Percentiles rank a stretch among this genome's conserved stretches.
phyloP scores from a whole-genome alignment of 2,329 filamentous ascomycete genomes.

The Bipolaris sorokiniana region DNA sequence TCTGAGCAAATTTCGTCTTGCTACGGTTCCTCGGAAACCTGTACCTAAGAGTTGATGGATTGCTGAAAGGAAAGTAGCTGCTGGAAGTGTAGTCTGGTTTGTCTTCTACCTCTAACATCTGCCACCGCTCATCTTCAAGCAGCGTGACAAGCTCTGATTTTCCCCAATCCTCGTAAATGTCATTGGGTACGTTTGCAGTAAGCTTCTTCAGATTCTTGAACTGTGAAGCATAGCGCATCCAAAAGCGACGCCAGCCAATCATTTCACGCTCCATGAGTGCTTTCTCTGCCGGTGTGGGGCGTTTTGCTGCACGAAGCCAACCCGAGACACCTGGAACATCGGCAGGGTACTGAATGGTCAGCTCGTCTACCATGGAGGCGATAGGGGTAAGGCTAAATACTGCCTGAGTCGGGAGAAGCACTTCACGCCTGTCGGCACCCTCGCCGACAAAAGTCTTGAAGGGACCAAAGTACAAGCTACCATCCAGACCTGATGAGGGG shows the following conservation, averaged over 20 bases:
- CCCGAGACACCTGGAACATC: constrained; percentile 42
- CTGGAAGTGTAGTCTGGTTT: constrained; percentile 26
- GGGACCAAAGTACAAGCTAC: constrained; percentile 45
- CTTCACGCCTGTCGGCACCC: constrained; percentile 31
- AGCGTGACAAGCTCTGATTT: constrained; percentile 27
- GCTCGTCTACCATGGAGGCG: constrained; percentile 45
- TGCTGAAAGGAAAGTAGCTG: constrained; percentile 27
- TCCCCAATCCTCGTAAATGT: constrained; percentile 46
- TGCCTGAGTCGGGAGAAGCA: constrained; percentile 41
- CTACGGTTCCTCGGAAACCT: constrained; percentile 26
- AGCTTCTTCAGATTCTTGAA: constrained; percentile 48
- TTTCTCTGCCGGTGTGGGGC: constrained; percentile 33
- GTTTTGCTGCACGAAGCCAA: constrained; percentile 31
- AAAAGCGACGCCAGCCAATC: constrained; percentile 46
- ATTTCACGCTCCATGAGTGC: constrained; percentile 41
- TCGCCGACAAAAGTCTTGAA: constrained; percentile 42
- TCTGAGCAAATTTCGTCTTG: constrained; percentile 39
- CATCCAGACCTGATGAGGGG: constrained; percentile 39
- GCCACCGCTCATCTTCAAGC: constrained; percentile 37
- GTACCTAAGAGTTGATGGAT: constrained; percentile 20
- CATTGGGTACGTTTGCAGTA: constrained; percentile 37
- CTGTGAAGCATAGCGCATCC: constrained; percentile 43
- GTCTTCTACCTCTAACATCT: constrained; percentile 41
- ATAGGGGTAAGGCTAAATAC: constrained; percentile 41
- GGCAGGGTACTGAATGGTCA: constrained; percentile 44